Base-by-base conservation (phyloP, 441 rosid genomes). In the Francoa sonchifolia region DNA sequence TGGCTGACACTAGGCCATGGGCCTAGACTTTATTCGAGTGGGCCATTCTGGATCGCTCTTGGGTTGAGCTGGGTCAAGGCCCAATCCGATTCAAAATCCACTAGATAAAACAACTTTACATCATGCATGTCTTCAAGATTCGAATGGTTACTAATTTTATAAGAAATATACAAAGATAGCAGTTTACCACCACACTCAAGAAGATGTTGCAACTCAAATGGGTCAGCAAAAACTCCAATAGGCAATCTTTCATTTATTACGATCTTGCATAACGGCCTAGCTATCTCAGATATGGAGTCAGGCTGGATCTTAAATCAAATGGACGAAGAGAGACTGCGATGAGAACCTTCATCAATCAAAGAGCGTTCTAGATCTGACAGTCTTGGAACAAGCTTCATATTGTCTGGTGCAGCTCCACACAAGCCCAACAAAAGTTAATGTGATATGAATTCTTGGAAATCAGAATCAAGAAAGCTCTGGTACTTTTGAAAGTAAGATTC, bases 341-440 rank as follows among this genome's bases (percentile, higher is more conserved):
- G 97, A 41, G 85, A 84, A 43, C 95, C 97, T 65, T 88, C 94
- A 32, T 94, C 94, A 4, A 58, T 55, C 48, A 81, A 61, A 50
- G 41, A 31, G 50, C 62, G 79, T 18, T 61, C 14, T 10, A 64
- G 46, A 54, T 68, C 46, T 35, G 71, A 62, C 12, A 61, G 48
- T 41, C 42, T 56, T 26, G 57, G 44, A 37, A 33, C 45, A 42
- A 17, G 27, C 33, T 39, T 41, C 43, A 12, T 26, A 47, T 64
- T 50, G 30, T 54, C 42, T 4, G 57, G 60, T 37, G 41, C 47
- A 30, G 20, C 31, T 49, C 62, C 27, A 44, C 66, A 65, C 18
- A 57, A 39, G 34, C 47, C 31, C 25, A 3, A 58, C n/a, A 33
- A 57, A 55, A 64, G 69, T 56, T 67, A 42, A 0, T 43, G 37